phyloP scores from a whole-genome alignment of 495 filamentous ascomycete species.

The Jackrogersella multiformis region DNA sequence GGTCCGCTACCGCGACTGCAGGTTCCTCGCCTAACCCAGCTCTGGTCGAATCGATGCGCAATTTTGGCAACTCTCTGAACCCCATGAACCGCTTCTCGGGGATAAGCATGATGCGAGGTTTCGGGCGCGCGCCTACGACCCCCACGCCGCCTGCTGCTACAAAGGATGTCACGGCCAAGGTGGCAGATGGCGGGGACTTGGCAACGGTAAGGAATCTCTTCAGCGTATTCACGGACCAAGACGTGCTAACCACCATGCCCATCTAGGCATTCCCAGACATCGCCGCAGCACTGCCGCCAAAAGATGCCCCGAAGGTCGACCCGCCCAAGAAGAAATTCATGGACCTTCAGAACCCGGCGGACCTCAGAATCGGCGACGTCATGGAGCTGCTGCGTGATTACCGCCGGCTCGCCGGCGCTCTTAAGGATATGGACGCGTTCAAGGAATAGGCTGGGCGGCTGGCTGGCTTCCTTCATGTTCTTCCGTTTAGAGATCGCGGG shows the following conservation, averaged over 20 bases:
- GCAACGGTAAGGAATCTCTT: constrained; percentile 55
- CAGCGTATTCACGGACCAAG: background rate
- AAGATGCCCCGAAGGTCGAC: constrained; percentile 65
- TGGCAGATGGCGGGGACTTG: constrained; percentile 58
- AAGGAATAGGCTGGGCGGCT: constrained; percentile 50
- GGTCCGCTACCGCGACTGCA: constrained; percentile 40
- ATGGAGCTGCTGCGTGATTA: constrained; percentile 87
- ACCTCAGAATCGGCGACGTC: constrained; percentile 84
- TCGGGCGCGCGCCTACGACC: constrained; percentile 65
- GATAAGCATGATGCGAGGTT: constrained; percentile 75
- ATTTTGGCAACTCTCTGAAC: constrained; percentile 82
- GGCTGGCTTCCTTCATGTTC: background rate
- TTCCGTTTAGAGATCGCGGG: background rate
- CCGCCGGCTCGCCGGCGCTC: constrained; percentile 75
- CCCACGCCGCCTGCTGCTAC: constrained; percentile 44
- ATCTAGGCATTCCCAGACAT: constrained; percentile 68
- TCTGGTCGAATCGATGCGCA: constrained; percentile 81
- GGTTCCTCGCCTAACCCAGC: constrained; percentile 63
- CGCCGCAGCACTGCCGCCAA: constrained; percentile 58
- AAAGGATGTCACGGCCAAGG: constrained; percentile 42
- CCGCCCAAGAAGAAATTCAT: constrained; percentile 85
- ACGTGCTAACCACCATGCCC: constrained; percentile 20
- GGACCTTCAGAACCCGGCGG: constrained; percentile 76
- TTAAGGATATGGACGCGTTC: constrained; percentile 69
- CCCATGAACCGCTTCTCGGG: constrained; percentile 80